phyloP scores from a whole-genome alignment of 1,284 basidiomycete genomes.

The Austroboletus niveus region DNA sequence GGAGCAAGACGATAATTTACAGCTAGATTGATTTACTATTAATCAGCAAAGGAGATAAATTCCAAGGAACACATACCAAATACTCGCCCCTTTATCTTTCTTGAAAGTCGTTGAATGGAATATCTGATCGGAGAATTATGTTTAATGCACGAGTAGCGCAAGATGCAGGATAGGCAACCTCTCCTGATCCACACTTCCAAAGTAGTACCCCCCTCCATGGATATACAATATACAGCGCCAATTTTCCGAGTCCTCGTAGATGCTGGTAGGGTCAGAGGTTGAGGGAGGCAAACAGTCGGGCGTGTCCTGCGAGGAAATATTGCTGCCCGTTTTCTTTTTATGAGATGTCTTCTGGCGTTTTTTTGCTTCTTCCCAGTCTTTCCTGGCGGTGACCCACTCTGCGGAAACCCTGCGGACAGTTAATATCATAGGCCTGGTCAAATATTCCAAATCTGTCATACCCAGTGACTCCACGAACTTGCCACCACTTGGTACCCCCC shows the following conservation, averaged over 20 bases:
- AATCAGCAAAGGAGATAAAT: not conserved
- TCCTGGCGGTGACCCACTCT: constrained; percentile 86
- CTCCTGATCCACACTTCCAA: constrained; percentile 79
- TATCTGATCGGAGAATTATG: constrained; percentile 46
- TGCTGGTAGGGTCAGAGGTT: constrained; percentile 28
- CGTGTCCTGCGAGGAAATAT: constrained; percentile 19
- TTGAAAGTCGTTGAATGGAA: constrained; percentile 81
- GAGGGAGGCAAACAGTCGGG: constrained; percentile 15
- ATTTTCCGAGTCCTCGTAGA: constrained; percentile 75
- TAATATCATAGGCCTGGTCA: not conserved
- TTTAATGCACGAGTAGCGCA: constrained; percentile 9
- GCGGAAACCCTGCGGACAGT: constrained; percentile 62
- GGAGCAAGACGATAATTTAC: constrained; percentile 90
- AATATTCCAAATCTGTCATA: constrained; percentile 29
- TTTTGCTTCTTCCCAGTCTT: constrained; percentile 67
- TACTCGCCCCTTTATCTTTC: constrained; percentile 87
- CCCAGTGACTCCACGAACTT: constrained; percentile 79
- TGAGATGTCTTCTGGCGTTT: constrained; percentile 49
- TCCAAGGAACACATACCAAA: constrained; percentile 54
- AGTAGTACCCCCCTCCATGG: constrained; percentile 85
- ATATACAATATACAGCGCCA: constrained; percentile 84
- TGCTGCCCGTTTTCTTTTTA: constrained; percentile 25
- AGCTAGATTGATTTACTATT: constrained; percentile 42
- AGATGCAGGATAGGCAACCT: constrained; percentile 38
- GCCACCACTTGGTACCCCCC: constrained; percentile 97